Conservation (phyloP, 179 eudicot species). For the Nepenthes alata region DNA sequence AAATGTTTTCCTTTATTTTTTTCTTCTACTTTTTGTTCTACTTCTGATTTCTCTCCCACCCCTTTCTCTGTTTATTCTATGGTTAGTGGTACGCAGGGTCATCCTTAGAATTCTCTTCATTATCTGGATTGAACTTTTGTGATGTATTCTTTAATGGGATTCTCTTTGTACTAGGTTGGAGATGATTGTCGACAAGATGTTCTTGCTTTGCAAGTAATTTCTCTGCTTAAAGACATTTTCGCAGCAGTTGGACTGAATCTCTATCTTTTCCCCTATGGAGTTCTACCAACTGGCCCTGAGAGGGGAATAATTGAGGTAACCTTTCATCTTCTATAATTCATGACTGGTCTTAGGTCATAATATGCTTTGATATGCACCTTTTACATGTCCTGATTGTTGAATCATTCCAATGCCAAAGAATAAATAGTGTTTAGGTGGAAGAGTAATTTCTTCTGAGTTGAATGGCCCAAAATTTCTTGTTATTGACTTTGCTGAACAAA, state of each 20-base stretch:
- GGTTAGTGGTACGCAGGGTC: too few species aligned
- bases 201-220: constrained; percentile 93
- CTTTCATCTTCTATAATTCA: not conserved
- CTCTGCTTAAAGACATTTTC: constrained; percentile 83
- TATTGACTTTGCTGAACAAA: too few species aligned
- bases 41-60: too few species aligned
- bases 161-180: constrained; percentile 56
- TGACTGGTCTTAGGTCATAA: not conserved
- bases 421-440: too few species aligned
- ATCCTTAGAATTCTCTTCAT: not conserved
- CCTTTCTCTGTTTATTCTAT: too few species aligned
- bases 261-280: constrained; percentile 92
- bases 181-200: constrained; percentile 99
- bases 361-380: too few species aligned
- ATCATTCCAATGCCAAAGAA: too few species aligned
- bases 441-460: too few species aligned
- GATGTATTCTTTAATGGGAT: constrained; percentile 1
- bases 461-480: too few species aligned
- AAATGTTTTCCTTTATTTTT: too few species aligned
- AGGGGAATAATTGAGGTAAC: constrained; percentile 92
- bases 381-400: too few species aligned
- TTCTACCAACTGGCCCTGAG: constrained; percentile 94
- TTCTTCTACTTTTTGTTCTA: too few species aligned
- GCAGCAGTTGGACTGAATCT: constrained; percentile 74
- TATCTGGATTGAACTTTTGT: constrained; percentile 1